A percentile compares a stretch with the other conserved stretches of the same genome.
Evolutionary conservation across 2,329 filamentous ascomycete species (phyloP).

Genomic region (Pestalotiopsis sp.): DNA sequence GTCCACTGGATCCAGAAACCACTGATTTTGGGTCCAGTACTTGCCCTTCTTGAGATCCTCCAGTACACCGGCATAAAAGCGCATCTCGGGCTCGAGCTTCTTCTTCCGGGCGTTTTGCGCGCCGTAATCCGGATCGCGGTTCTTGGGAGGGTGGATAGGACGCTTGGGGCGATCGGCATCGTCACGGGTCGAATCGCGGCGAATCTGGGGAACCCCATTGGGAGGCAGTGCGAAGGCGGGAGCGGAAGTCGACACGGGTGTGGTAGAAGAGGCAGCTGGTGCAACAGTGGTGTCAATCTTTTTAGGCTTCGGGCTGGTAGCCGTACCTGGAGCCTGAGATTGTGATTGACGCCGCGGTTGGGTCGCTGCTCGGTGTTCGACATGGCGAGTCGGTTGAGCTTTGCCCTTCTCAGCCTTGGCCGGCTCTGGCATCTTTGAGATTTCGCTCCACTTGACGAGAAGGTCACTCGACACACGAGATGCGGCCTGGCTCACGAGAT

Average conservation of each 20-base stretch:
- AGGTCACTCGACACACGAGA: slow-evolving; percentile 59
- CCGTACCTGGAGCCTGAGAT: slow-evolving; percentile 17
- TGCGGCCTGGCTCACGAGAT: slow-evolving; percentile 68
- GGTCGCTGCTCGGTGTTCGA: slow-evolving; percentile 44
- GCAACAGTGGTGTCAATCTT: slow-evolving; percentile 25
- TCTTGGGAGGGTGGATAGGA: slow-evolving; percentile 88
- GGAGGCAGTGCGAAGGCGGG: slow-evolving; percentile 76
- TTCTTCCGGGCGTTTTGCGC: slow-evolving; percentile 80
- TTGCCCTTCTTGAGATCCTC: slow-evolving; percentile 77
- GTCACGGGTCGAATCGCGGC: slow-evolving; percentile 78
- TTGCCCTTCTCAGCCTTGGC: slow-evolving; percentile 63
- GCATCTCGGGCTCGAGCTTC: slow-evolving; percentile 85
- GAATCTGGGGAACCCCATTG: slow-evolving; percentile 78
- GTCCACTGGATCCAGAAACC: slow-evolving; percentile 86
- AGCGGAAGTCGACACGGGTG: slow-evolving; percentile 43
- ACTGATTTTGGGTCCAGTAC: slow-evolving; percentile 67
- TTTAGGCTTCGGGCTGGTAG: slow-evolving; percentile 38
- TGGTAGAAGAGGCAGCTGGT: slow-evolving; percentile 28
- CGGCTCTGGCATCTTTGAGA: slow-evolving; percentile 53
- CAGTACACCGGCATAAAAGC: slow-evolving; percentile 84
- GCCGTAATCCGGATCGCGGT: slow-evolving; percentile 88
- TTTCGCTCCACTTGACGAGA: slow-evolving; percentile 46
- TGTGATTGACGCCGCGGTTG: slow-evolving; percentile 30
- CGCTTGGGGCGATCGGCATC: slow-evolving; percentile 86
- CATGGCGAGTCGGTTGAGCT: slow-evolving; percentile 46